phyloP scores from a whole-genome alignment of 352 stramenopile species.

The Elongisporangium undulatum region DNA sequence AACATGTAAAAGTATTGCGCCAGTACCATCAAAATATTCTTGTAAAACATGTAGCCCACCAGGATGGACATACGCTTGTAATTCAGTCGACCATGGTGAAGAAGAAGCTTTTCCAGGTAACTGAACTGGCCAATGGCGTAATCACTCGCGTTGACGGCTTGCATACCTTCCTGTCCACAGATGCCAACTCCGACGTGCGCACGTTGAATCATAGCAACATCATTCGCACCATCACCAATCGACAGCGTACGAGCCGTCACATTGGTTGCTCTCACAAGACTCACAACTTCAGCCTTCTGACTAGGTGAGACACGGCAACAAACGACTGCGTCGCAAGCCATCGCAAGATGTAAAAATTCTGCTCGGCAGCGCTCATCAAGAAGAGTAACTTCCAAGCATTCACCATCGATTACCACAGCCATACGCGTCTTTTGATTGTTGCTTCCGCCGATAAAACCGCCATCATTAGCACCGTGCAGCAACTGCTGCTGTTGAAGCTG shows the following conservation, averaged over 20 bases:
- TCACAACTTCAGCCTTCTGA: constrained; percentile 81
- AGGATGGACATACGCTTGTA: constrained; percentile 95
- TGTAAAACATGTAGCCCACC: constrained; percentile 98
- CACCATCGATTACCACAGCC: constrained; percentile 64
- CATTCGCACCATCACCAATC: constrained; percentile 93
- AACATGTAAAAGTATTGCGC: constrained; percentile 92
- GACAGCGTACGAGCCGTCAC: constrained; percentile 67
- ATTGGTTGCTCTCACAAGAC: constrained; percentile 47
- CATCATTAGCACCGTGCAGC: not conserved
- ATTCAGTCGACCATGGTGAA: constrained; percentile 97
- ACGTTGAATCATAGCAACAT: constrained; percentile 93
- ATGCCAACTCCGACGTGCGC: constrained; percentile 91
- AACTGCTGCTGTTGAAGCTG: not conserved
- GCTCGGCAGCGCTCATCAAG: constrained; percentile 43
- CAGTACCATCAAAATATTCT: constrained; percentile 93
- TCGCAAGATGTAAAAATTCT: constrained; percentile 64
- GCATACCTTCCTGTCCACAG: constrained; percentile 88
- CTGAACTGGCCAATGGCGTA: constrained; percentile 98
- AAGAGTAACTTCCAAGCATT: constrained; percentile 62
- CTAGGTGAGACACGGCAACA: constrained; percentile 78
- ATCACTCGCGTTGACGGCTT: constrained; percentile 96
- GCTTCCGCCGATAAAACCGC: not conserved
- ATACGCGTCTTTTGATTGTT: constrained; percentile 25
- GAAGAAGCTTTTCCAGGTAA: constrained; percentile 92
- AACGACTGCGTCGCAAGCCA: constrained; percentile 71